Evolutionary conservation across 257 asterid species (phyloP), one percentile per base, ranked within the genome.

Genomic region (Mitragyna speciosa): DNA sequence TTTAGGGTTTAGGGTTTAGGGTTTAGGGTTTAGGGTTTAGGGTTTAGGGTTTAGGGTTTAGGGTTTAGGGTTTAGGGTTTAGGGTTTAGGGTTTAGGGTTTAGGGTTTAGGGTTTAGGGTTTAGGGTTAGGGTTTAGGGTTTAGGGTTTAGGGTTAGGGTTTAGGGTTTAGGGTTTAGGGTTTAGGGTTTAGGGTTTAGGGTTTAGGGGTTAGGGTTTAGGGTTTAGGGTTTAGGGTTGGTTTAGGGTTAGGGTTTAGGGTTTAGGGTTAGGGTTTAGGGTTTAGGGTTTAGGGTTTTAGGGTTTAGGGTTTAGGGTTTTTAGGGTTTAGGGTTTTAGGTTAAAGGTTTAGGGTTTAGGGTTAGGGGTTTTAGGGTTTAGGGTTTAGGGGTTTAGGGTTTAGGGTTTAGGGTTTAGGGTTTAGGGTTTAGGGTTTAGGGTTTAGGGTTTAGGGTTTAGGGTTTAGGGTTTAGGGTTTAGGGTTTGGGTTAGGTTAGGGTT

Each of bases 381-480:
- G n/a, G n/a, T n/a, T n/a, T n/a, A n/a, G 33, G 72, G 72, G 72
- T 68, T 68, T 26, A 68, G 72, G 72, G 72, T 68, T 68, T 30
- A 68, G 72, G 72, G 72, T 68, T 68, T 30, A 68, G 72, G 72
- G 72, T 68, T 68, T 68, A 68, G 72, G 72, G 72, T 68, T 68
- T 47, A 47, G 72, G 72, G 72, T 68, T 68, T 26, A 68, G 72
- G 72, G 72, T 68, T 68, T 31, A 31, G 48, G 72, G 72, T 68
- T 68, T 68, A 68, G 72, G 72, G 72, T 68, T 68, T 31, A 68
- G 72, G 72, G 48, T 68, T 68, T 1, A 31, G 72, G 72, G 48
- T 68, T 68, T 68, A 68, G 72, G 72, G 72, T 68, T 68, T 68
- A n/a, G 51, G 51, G n/a, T n/a, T n/a, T n/a, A n/a, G n/a, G n/a